Evolutionary conservation across 2,329 filamentous ascomycete genomes (phyloP).

Genomic region (Diaporthe australafricana): DNA sequence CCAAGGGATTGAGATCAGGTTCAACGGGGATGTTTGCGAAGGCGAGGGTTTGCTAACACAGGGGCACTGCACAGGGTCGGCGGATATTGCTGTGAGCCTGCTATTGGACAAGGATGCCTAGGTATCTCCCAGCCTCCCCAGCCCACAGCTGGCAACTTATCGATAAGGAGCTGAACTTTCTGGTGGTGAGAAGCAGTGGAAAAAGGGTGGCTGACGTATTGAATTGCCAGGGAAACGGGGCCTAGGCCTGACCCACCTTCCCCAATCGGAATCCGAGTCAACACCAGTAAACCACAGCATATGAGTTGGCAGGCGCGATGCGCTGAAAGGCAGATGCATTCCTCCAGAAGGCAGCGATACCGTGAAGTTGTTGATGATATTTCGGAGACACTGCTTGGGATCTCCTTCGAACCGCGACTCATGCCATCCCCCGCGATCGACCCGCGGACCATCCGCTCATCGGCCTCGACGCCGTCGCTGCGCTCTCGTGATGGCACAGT

Average conservation of each 20-base stretch:
- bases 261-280: slow-evolving; percentile 22
- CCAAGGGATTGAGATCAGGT: no score
- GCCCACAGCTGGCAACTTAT: background rate
- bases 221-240: slow-evolving; percentile 19
- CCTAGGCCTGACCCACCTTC: slow-evolving; percentile 14
- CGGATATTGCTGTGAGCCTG: no score
- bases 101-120: no score
- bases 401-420: slow-evolving; percentile 55
- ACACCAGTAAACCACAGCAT: slow-evolving; percentile 7
- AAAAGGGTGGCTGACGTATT: slow-evolving; percentile 26
- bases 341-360: slow-evolving; percentile 42
- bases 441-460: slow-evolving; percentile 65
- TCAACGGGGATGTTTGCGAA: no score
- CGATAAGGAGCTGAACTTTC: slow-evolving; percentile 6
- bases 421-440: slow-evolving; percentile 56
- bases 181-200: background rate
- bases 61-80: no score
- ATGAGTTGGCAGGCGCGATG: slow-evolving; percentile 31
- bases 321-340: slow-evolving; percentile 42
- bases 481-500: slow-evolving; percentile 78
- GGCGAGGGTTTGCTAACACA: no score
- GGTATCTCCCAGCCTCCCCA: background rate
- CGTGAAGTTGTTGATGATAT: slow-evolving; percentile 44
- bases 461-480: slow-evolving; percentile 82
- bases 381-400: slow-evolving; percentile 49